phyloP scores from a whole-genome alignment of 768 basidiomycete genomes.

The Galerina sulciceps region DNA sequence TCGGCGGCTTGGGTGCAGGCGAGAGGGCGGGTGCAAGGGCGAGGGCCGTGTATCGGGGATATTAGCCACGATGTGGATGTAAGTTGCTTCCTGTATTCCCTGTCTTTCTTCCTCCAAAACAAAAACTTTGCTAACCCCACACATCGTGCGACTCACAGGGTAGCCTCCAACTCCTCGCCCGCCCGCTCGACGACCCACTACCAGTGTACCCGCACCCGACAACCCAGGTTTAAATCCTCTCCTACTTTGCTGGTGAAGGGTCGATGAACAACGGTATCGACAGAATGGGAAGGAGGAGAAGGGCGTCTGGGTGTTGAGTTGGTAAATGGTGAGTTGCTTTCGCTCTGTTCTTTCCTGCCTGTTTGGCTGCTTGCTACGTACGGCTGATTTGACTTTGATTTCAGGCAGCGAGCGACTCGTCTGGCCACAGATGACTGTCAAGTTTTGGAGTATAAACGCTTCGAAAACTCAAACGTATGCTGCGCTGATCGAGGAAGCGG shows the following conservation, averaged over 20 bases:
- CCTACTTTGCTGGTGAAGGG: no score
- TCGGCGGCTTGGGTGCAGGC: no score
- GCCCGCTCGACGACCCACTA: no score
- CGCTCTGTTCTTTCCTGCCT: no score
- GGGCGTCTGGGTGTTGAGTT: constrained; percentile 66
- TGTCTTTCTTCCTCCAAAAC: not conserved
- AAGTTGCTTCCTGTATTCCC: constrained; percentile 15
- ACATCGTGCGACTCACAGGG: constrained; percentile 68
- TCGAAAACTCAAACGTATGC: constrained; percentile 47
- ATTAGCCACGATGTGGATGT: constrained; percentile 88
- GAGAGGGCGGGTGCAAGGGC: constrained; percentile 64
- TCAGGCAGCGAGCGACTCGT: constrained; percentile 74
- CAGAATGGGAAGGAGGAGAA: no score
- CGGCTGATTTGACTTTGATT: not conserved
- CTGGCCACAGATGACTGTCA: constrained; percentile 51
- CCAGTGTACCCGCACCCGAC: no score
- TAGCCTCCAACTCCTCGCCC: constrained; percentile 84
- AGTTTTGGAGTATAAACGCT: constrained; percentile 64
- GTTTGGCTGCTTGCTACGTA: constrained; percentile 13
- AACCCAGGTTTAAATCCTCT: no score
- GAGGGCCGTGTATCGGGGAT: constrained; percentile 82
- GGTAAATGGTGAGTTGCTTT: constrained; percentile 71
- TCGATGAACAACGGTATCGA: no score
- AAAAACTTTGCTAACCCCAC: no score
- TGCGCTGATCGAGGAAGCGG: constrained; percentile 61